Evolutionary conservation across 2,329 filamentous ascomycete species (phyloP).

Genomic region (Penicillium sp.): DNA sequence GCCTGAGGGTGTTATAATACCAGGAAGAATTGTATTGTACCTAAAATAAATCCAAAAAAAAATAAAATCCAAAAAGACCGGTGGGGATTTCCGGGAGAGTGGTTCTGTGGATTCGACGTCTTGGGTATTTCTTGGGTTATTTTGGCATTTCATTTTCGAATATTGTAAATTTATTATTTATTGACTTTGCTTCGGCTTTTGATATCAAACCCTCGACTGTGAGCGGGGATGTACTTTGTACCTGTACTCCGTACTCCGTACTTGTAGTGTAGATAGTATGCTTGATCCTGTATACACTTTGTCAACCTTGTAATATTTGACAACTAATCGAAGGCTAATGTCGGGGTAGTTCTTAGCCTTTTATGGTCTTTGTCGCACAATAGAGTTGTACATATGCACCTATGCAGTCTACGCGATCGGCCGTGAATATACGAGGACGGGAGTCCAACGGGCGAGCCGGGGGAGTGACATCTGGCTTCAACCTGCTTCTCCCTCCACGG

Average conservation of each 20-base stretch:
- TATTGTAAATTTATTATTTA: too few species aligned
- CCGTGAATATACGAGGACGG: neutral
- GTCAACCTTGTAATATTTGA: too few species aligned
- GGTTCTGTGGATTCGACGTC: slow-evolving; percentile 2
- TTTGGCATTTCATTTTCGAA: too few species aligned
- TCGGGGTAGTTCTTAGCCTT: neutral
- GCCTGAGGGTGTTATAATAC: neutral
- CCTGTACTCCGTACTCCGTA: too few species aligned
- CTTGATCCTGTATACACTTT: too few species aligned
- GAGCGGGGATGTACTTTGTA: too few species aligned
- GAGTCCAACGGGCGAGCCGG: neutral
- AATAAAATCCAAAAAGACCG: neutral
- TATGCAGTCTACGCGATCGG: neutral
- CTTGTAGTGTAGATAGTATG: too few species aligned
- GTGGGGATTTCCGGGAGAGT: slow-evolving; percentile 4
- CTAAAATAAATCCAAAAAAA: neutral
- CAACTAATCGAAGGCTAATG: too few species aligned
- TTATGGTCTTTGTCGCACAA: neutral
- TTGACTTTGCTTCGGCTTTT: too few species aligned
- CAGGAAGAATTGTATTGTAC: neutral
- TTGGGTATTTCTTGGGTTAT: neutral
- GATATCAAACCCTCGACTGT: too few species aligned
- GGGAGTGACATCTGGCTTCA: neutral
- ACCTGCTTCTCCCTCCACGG: slow-evolving; percentile 1
- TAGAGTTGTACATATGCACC: neutral